Conservation (phyloP, 83 land plant genomes). For the Thuja plicata region DNA sequence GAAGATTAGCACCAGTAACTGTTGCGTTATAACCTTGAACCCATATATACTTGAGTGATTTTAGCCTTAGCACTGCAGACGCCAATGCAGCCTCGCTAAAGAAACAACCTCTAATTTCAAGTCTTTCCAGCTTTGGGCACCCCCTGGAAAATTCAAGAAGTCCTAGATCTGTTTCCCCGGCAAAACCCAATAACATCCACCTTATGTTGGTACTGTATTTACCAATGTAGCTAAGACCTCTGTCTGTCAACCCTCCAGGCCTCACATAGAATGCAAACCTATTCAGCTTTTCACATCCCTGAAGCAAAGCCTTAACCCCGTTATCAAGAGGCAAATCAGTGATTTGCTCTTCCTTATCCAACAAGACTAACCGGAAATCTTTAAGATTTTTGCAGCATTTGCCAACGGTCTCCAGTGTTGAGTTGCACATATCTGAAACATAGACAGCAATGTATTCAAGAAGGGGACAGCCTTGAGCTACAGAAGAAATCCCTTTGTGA, state of each 20-base stretch:
- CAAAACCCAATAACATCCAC: slow-evolving; percentile 82
- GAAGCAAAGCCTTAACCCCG: slow-evolving; percentile 67
- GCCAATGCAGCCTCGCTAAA: slow-evolving; percentile 82
- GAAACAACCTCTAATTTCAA: slow-evolving; percentile 83
- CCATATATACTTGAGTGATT: slow-evolving; percentile 85
- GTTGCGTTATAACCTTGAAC: slow-evolving; percentile 74
- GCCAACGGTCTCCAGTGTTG: slow-evolving; percentile 66
- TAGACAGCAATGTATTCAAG: slow-evolving; percentile 77
- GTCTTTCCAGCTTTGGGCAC: slow-evolving; percentile 70
- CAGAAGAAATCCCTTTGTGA: slow-evolving; percentile 61
- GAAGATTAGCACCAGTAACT: slow-evolving; percentile 41
- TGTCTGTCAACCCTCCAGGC: slow-evolving; percentile 80
- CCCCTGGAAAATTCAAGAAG: slow-evolving; percentile 61
- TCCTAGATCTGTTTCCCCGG: slow-evolving; percentile 76
- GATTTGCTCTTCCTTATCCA: slow-evolving; percentile 44
- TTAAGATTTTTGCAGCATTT: slow-evolving; percentile 47
- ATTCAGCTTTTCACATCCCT: slow-evolving; percentile 59
- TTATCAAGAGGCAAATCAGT: slow-evolving; percentile 87
- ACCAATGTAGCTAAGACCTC: slow-evolving; percentile 79
- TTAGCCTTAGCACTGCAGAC: slow-evolving; percentile 43
- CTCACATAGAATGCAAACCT: slow-evolving; percentile 76
- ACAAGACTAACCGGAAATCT: slow-evolving; percentile 86
- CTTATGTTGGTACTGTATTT: slow-evolving; percentile 64
- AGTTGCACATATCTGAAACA: slow-evolving; percentile 75
- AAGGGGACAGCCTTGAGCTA: slow-evolving; percentile 74